Conservation (phyloP, 352 stramenopile species). For the Phytophthora ramorum region DNA sequence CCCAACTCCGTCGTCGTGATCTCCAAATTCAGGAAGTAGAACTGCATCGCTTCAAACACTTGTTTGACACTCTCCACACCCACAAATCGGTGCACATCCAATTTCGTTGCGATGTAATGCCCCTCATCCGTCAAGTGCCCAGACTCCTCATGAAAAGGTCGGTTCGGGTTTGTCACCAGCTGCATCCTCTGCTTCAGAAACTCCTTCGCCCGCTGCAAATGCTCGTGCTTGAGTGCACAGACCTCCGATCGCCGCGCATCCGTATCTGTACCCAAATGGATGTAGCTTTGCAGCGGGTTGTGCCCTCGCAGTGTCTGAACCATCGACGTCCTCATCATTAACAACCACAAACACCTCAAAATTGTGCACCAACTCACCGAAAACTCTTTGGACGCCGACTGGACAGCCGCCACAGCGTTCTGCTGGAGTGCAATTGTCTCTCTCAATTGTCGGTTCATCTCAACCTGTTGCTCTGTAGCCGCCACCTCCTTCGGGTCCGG, state of each 20-base stretch:
- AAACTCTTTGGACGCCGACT: slow-evolving; percentile 42
- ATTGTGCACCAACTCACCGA: slow-evolving; percentile 23
- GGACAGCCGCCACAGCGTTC: slow-evolving; percentile 23
- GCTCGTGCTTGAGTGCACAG: slow-evolving; percentile 36
- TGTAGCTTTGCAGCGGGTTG: slow-evolving; percentile 36
- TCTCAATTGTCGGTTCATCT: slow-evolving; percentile 31
- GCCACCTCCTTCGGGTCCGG: slow-evolving; percentile 35
- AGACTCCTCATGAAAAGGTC: slow-evolving; percentile 42
- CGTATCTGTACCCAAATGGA: slow-evolving; percentile 30
- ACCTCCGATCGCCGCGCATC: slow-evolving; percentile 32
- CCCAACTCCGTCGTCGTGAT: slow-evolving; percentile 45
- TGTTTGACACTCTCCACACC: slow-evolving; percentile 36
- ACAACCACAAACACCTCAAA: not conserved
- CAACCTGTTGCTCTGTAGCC: slow-evolving; percentile 23
- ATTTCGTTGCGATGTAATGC: slow-evolving; percentile 40
- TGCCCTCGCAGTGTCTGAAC: slow-evolving; percentile 28
- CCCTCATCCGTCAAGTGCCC: slow-evolving; percentile 42
- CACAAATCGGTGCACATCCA: slow-evolving; percentile 57
- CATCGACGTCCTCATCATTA: not conserved
- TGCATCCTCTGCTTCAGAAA: slow-evolving; percentile 42
- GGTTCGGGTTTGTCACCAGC: slow-evolving; percentile 31
- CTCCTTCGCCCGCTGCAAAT: slow-evolving; percentile 36
- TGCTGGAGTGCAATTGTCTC: slow-evolving; percentile 33
- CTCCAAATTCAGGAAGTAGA: slow-evolving; percentile 56
- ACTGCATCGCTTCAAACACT: slow-evolving; percentile 50